Percentiles rank a stretch among this genome's conserved stretches.
Conservation (phyloP, 129 eudicot species). For the Saussurea involucrata region DNA sequence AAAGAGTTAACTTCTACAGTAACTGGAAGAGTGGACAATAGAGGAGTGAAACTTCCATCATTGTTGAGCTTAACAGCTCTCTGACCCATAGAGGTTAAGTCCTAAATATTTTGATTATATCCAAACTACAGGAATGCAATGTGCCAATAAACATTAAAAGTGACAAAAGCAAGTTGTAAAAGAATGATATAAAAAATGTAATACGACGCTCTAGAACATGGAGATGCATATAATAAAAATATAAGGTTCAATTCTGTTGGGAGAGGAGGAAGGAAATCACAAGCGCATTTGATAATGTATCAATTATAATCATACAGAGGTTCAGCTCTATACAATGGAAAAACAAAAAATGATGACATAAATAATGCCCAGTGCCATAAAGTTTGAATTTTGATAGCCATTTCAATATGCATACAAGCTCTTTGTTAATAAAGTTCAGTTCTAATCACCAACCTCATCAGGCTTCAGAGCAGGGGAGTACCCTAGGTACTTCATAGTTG, state of each 20-base stretch:
- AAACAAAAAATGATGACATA: neutral
- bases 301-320: neutral
- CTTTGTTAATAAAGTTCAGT: neutral
- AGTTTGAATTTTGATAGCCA: neutral
- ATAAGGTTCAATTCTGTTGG: neutral
- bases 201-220: neutral
- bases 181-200: neutral
- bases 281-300: neutral
- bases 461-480: conserved; percentile 76
- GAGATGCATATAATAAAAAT: neutral
- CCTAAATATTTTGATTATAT: neutral
- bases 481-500: conserved; percentile 97
- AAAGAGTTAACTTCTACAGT: neutral
- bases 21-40: neutral
- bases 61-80: neutral
- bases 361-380: conserved; percentile 9
- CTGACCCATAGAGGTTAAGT: neutral
- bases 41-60: neutral
- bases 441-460: conserved; percentile 64
- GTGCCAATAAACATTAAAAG: neutral
- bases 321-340: conserved; percentile 8
- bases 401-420: neutral
- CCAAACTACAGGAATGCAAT: neutral
- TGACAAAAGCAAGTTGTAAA: neutral
- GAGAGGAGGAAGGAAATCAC: neutral